phyloP scores from a whole-genome alignment of 371 early-diverging fungal species.

The Choanephora cucurbitarum region DNA sequence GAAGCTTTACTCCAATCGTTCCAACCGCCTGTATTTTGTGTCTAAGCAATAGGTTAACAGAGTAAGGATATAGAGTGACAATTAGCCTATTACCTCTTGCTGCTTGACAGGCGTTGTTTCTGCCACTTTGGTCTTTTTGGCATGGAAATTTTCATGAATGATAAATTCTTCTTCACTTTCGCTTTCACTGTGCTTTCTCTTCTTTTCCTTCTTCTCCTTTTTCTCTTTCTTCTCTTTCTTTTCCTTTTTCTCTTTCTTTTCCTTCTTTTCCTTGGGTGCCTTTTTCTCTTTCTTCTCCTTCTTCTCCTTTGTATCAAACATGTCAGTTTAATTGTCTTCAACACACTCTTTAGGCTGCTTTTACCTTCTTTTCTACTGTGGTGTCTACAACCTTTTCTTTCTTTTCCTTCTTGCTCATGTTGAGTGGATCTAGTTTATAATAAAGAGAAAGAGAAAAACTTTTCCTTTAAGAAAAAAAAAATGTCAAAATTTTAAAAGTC shows the following conservation, averaged over 20 bases:
- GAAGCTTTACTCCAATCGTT: constrained; percentile 54
- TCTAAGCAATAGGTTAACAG: not conserved
- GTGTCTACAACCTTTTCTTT: not conserved
- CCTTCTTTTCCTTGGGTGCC: constrained; percentile 4
- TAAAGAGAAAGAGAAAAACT: no score
- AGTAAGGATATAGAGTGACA: not conserved
- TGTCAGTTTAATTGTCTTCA: no score
- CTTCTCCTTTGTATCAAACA: no score
- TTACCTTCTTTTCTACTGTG: not conserved
- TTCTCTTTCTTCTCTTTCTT: constrained; percentile 11
- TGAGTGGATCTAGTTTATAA: no score
- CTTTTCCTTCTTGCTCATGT: not conserved
- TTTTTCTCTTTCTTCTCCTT: constrained; percentile 17
- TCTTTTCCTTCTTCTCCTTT: constrained; percentile 19
- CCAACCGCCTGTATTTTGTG: constrained; percentile 31
- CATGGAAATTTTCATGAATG: constrained; percentile 14
- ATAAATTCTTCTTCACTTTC: constrained; percentile 20
- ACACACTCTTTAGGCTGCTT: no score
- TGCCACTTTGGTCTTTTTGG: constrained; percentile 4
- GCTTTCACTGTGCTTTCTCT: constrained; percentile 22
- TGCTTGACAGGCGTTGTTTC: not conserved
- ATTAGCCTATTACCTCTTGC: not conserved
- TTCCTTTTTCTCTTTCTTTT: constrained; percentile 11
- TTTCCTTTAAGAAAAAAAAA: no score
- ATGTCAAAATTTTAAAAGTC: no score